phyloP scores from a whole-genome alignment of 768 basidiomycete species.

The Amanita molliuscula region DNA sequence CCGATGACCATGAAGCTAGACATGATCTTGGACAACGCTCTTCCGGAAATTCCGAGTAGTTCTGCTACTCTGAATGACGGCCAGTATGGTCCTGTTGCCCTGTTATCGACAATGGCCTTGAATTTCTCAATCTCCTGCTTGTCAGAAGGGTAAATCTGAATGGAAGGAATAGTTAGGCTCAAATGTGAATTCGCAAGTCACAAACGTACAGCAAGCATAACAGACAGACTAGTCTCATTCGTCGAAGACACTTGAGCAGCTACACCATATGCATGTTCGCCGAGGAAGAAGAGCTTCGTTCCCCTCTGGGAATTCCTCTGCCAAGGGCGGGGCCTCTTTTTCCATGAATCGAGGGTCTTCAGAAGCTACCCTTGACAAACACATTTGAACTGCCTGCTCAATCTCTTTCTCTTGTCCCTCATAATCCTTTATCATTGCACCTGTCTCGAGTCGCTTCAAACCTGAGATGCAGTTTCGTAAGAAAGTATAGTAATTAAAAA shows the following conservation, averaged over 20 bases:
- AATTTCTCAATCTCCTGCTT: constrained; percentile 71
- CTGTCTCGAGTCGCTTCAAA: constrained; percentile 79
- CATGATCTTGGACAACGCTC: constrained; percentile 82
- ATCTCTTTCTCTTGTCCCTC: constrained; percentile 73
- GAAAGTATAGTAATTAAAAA: constrained; percentile 2
- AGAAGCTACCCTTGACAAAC: constrained; percentile 65
- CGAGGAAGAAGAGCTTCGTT: constrained; percentile 91
- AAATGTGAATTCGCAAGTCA: background rate
- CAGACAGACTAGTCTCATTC: constrained; percentile 58
- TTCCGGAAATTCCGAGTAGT: constrained; percentile 60
- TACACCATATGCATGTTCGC: constrained; percentile 90
- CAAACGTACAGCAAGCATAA: constrained; percentile 69
- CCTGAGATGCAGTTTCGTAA: constrained; percentile 32
- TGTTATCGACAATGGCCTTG: constrained; percentile 51
- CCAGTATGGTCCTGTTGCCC: constrained; percentile 47
- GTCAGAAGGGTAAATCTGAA: constrained; percentile 82
- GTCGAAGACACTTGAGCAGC: constrained; percentile 83
- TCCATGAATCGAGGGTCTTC: constrained; percentile 89
- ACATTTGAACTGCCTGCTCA: constrained; percentile 84
- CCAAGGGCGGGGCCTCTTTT: constrained; percentile 67
- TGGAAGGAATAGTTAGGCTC: background rate
- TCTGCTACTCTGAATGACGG: constrained; percentile 76
- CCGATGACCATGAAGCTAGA: constrained; percentile 88
- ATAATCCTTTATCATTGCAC: constrained; percentile 93
- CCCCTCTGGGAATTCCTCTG: constrained; percentile 87